These are phyloP conservation scores for Orobanche coerulescens DNA, from an alignment of 257 asterid species.

Conservation along the genomic window DNA sequence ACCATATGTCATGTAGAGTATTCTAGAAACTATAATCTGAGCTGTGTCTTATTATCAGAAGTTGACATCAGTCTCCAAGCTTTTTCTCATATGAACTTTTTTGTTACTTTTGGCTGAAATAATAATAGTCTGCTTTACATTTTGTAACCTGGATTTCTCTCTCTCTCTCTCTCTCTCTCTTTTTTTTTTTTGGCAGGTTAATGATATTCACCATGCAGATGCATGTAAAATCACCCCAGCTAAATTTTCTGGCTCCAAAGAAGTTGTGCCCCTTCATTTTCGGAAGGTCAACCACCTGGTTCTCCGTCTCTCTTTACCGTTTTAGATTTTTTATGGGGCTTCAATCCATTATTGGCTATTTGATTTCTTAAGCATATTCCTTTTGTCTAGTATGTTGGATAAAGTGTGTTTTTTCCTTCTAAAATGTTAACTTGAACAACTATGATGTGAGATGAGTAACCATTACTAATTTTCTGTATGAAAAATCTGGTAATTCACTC, in stretches of 20 bases:
- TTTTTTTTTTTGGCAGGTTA: constrained; percentile 46
- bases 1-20: not conserved
- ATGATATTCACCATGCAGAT: constrained; percentile 68
- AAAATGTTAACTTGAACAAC: not conserved
- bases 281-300: constrained; percentile 49
- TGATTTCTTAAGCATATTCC: constrained; percentile 7
- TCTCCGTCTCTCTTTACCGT: not conserved
- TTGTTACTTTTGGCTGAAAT: constrained; percentile 16
- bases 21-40: not conserved
- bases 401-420: not conserved
- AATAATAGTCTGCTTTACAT: constrained; percentile 4
- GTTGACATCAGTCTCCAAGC: not conserved
- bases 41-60: constrained; percentile 5
- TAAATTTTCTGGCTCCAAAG: constrained; percentile 90
- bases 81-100: constrained; percentile 3
- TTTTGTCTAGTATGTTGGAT: not conserved
- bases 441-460: constrained; percentile 4
- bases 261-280: constrained; percentile 76
- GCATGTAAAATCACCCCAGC: constrained; percentile 95
- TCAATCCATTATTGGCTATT: not conserved
- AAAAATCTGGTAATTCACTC: not conserved
- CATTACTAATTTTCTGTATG: not conserved
- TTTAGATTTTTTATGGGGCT: not conserved
- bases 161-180: too few relatives aligned
- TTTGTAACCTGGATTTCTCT: constrained; percentile 16